These are phyloP conservation scores for Wallacemonas collosoma DNA, from an alignment of 208 protist species.

Conservation along the genomic window DNA sequence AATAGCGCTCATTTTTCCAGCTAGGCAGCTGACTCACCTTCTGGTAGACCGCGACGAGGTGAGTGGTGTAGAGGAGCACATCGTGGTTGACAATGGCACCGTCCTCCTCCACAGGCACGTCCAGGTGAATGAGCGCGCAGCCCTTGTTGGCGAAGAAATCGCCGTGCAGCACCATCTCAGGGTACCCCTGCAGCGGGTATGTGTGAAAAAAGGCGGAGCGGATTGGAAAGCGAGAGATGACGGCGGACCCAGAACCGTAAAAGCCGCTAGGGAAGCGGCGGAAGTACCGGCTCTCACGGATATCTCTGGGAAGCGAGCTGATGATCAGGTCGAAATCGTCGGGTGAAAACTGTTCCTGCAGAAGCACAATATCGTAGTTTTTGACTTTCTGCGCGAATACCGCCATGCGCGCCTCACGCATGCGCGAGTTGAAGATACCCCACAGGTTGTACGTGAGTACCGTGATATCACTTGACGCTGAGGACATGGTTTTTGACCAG, in stretches of 20 bases:
- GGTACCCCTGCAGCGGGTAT: conserved; percentile 83
- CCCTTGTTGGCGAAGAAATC: conserved; percentile 93
- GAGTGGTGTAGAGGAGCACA: conserved; percentile 78
- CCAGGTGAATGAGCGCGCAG: conserved; percentile 60
- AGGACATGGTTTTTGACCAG: conserved; percentile 7
- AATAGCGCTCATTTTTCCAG: conserved; percentile 79
- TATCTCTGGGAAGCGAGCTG: conserved; percentile 29
- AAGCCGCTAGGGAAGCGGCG: conserved; percentile 81
- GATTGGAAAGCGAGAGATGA: conserved; percentile 86
- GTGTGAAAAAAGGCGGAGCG: conserved; percentile 73
- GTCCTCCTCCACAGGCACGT: conserved; percentile 46
- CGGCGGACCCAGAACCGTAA: conserved; percentile 83
- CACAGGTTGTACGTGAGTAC: conserved; percentile 88
- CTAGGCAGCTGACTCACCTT: conserved; percentile 54
- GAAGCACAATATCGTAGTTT: conserved; percentile 81
- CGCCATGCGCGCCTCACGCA: conserved; percentile 71
- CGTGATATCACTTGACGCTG: conserved; percentile 33
- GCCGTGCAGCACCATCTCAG: conserved; percentile 84
- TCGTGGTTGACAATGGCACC: conserved; percentile 36
- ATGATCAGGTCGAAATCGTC: conserved; percentile 77
- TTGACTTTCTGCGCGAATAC: conserved; percentile 78
- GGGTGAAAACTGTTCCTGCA: conserved; percentile 86
- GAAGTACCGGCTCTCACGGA: conserved; percentile 63
- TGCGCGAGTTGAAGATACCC: conserved; percentile 92
- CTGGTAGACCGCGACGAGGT: conserved; percentile 84